Evolutionary conservation across 2,329 filamentous ascomycete genomes (phyloP), one percentile per base, ranked within the genome.

Genomic region (Aspergillus jensenii): DNA sequence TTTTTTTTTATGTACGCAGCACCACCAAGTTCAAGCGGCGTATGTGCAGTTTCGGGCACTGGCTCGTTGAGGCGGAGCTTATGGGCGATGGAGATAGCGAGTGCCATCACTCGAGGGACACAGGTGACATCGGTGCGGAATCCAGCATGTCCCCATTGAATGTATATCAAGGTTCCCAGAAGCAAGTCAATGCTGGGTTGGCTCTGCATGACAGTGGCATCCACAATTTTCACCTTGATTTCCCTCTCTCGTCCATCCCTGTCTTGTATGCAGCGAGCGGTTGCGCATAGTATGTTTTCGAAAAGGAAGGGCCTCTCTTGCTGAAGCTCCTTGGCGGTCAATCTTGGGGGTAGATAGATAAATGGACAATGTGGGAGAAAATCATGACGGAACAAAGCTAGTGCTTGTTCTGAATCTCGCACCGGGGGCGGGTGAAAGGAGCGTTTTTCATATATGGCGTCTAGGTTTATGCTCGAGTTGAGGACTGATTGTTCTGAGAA

Each of bases 251-350:
- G 37, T 8, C 12, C 7, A 12, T 17, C 25, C 45, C 33, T 55
- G n/a, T 48, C 43, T n/a, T 43, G n/a, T 4, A 49, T 11, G 4
- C 45, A 49, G 23, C 37, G 23, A 11, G 53, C 15, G 2, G 45
- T 55, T 3, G 49, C 45, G 4, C 45, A 35, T 5, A 48, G 25
- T 17, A 55, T 55, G 2, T n/a, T 19, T 23, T 55, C 31, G 35
- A 48, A 25, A 3, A 55, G 53, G 21, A 55, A 55, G 2, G 53
- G 53, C 8, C 53, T 37, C 37, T 55, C 53, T 2, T 12, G n/a
- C 37, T 49, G 37, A 15, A 55, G 25, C 11, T 55, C n/a, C 21
- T 14, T 23, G 11, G 53, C 45, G 4, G 44, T 33, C 7, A 55
- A 15, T 6, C 11, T 25, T 3, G 53, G 53, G 3, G 45, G 25